These are phyloP conservation scores for Asclepias syriaca DNA, from an alignment of 257 asterid genomes.

Conservation along the genomic window DNA sequence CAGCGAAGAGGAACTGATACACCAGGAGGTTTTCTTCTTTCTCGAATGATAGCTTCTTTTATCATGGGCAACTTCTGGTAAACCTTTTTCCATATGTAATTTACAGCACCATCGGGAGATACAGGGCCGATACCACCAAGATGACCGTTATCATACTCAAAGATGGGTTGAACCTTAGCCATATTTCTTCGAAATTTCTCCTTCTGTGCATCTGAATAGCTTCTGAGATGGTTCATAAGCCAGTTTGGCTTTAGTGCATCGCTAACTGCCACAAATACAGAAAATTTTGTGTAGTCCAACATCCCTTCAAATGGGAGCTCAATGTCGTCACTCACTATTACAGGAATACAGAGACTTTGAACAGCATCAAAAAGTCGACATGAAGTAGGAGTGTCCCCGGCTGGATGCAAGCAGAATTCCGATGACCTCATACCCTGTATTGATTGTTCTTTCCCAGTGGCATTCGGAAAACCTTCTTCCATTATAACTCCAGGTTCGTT, in stretches of 20 bases:
- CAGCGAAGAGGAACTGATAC: slow-evolving; percentile 73
- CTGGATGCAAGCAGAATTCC: slow-evolving; percentile 93
- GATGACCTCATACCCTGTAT: slow-evolving; percentile 89
- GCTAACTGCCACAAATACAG: slow-evolving; percentile 64
- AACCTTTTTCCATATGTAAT: slow-evolving; percentile 81
- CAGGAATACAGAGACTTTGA: slow-evolving; percentile 92
- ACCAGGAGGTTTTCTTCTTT: slow-evolving; percentile 79
- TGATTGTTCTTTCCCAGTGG: slow-evolving; percentile 85
- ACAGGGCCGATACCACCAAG: slow-evolving; percentile 71
- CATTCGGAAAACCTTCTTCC: slow-evolving; percentile 96
- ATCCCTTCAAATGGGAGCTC: slow-evolving; percentile 97
- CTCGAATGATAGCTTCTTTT: slow-evolving; percentile 69
- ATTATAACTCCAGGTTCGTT: slow-evolving; percentile 59
- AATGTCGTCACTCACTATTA: slow-evolving; percentile 73
- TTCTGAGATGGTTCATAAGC: slow-evolving; percentile 63
- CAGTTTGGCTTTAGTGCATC: slow-evolving; percentile 76
- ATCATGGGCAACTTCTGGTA: slow-evolving; percentile 65
- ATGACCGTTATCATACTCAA: slow-evolving; percentile 57
- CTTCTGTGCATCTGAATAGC: slow-evolving; percentile 56
- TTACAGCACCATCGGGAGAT: slow-evolving; percentile 63
- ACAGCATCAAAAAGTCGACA: slow-evolving; percentile 89
- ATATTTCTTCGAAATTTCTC: slow-evolving; percentile 45
- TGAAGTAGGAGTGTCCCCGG: slow-evolving; percentile 95
- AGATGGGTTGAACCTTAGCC: slow-evolving; percentile 56
- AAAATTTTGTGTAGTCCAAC: slow-evolving; percentile 69